Evolutionary conservation across 768 basidiomycete species (phyloP).

Genomic region (Russula olivacea): DNA sequence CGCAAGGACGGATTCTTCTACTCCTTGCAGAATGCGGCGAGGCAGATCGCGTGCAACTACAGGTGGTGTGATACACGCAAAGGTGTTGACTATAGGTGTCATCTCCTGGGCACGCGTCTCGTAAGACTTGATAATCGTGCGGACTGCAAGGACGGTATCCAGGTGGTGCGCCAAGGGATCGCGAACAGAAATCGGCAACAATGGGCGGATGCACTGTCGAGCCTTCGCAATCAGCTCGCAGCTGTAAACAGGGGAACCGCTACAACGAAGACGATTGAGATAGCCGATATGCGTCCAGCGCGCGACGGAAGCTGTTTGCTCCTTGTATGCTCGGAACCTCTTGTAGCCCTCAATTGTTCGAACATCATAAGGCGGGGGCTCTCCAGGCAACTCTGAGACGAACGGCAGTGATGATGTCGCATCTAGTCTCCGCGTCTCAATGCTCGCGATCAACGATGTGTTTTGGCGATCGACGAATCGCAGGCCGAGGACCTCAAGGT

Average conservation of each 20-base stretch:
- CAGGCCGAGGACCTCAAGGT: constrained; percentile 61
- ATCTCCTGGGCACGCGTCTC: constrained; percentile 50
- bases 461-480: constrained; percentile 54
- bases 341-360: constrained; percentile 72
- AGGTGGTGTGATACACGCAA: constrained; percentile 75
- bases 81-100: constrained; percentile 51
- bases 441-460: constrained; percentile 46
- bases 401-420: constrained; percentile 51
- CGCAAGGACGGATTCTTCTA: constrained; percentile 26
- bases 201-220: constrained; percentile 37
- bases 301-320: constrained; percentile 46
- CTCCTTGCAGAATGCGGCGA: constrained; percentile 49
- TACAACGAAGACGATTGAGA: constrained; percentile 69
- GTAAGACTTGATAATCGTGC: constrained; percentile 59
- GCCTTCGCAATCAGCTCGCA: constrained; percentile 36
- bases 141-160: constrained; percentile 39
- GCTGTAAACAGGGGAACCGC: constrained; percentile 33
- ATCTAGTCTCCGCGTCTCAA: constrained; percentile 51
- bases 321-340: constrained; percentile 39
- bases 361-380: constrained; percentile 66
- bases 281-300: constrained; percentile 69
- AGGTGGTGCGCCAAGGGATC: constrained; percentile 35
- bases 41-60: constrained; percentile 75
- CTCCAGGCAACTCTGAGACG: constrained; percentile 48
- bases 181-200: constrained; percentile 48